Evolutionary conservation across 31 red algal genomes (phyloP).

Genomic region (Porphyra umbilicalis): DNA sequence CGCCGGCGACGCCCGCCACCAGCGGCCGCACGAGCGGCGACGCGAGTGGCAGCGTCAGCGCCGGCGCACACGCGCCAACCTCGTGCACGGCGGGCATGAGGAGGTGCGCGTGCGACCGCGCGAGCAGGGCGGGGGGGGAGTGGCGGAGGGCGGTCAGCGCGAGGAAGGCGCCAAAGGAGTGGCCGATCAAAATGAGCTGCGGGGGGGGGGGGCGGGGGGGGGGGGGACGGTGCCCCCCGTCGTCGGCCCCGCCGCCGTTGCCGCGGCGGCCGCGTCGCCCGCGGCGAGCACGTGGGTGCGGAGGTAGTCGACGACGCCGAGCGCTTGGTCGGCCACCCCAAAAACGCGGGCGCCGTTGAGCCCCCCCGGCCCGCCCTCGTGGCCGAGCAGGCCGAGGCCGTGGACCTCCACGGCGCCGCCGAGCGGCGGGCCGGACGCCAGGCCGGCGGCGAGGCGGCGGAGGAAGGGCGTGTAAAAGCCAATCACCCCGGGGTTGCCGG

Average conservation of each 20-base stretch:
- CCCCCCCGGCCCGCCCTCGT: conserved; percentile 10
- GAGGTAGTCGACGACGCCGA: conserved; percentile 32
- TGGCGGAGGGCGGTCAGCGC: conserved; percentile 20
- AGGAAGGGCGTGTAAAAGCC: conserved; percentile 57
- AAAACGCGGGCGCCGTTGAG: conserved; percentile 31
- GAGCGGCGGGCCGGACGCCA: conserved; percentile 9
- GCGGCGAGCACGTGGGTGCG: conserved; percentile 13
- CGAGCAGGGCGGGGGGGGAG: conserved; percentile 1
- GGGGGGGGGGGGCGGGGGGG: background rate
- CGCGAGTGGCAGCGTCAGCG: conserved; percentile 4
- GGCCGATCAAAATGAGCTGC: conserved; percentile 34
- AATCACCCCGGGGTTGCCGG: conserved; percentile 71
- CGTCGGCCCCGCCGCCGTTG: background rate
- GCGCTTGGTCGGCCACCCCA: conserved; percentile 33
- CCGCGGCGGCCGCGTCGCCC: background rate
- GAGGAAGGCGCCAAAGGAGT: conserved; percentile 60
- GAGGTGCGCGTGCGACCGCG: conserved; percentile 19
- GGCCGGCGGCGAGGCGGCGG: conserved; percentile 19
- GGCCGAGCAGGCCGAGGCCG: conserved; percentile 53
- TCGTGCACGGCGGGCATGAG: conserved; percentile 56
- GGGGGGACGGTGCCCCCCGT: background rate
- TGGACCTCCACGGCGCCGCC: conserved; percentile 15
- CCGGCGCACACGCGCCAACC: conserved; percentile 26
- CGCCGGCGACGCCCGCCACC: conserved; percentile 3
- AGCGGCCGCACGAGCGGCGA: conserved; percentile 5